Base-by-base conservation (phyloP, 78 protist species). In the slime mould (Dictyostelium discoideum) region DNA sequence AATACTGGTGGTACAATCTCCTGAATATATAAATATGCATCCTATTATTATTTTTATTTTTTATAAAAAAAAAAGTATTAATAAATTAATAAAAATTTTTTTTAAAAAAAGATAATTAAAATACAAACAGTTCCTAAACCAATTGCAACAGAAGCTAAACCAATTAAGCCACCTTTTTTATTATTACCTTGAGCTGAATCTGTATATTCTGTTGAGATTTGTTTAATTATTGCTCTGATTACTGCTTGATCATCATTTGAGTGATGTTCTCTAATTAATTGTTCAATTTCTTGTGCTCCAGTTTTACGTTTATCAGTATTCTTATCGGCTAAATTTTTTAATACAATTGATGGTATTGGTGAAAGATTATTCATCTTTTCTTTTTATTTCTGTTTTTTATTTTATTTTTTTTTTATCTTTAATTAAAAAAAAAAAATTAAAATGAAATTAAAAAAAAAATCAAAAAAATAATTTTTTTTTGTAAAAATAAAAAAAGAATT, bases 121-220 rank as follows among this genome's bases (percentile, higher is more conserved):
- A 80, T 22, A 54, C 94, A 18, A 20, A 87, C 97, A 32, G 29
- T 54, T 22, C 97, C 96, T 16, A 99, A 87, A 3, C 98, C 99
- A 72, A 99, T 97, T 18, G 99, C 99, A 9, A 92, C 77, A 60
- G 98, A 98, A 0, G 99, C 98, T 8, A 99, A 92, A 18, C 98
- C 99, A 16, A 98, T 98, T 42, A 99, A 88, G 20, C 99, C 99
- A 67, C 99, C 97, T 39, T 96, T 96, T 48, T 87, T 83, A 50
- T 77, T 84, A 37, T 96, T 93, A 13, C 92, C 94, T 29, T 86
- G 94, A 22, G 97, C 50, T 0, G 94, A 86, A 24, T 85, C 96
- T 6, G 94, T 72, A 69, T 86, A 87, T 39, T 96, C 93, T 3
- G 40, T 76, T 20, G 90, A 63, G 2, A 96, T 67, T n/a, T 57